Conservation (phyloP, 345 rosid species). For the Citrus reticulata region DNA sequence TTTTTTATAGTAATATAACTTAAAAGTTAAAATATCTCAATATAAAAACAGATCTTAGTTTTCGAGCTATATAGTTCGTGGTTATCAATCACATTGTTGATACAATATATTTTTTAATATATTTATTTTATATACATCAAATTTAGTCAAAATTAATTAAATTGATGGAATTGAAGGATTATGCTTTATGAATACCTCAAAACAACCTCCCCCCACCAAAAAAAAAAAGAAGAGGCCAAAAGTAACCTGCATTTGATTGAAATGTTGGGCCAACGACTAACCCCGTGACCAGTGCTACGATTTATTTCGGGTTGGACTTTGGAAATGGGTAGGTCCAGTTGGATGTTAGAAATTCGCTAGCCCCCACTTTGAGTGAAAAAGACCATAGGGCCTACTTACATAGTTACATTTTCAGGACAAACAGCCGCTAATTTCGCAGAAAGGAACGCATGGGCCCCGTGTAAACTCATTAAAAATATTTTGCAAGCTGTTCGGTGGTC, state of each 20-base stretch:
- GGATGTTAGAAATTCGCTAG: background rate
- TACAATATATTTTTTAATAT: too few relatives aligned
- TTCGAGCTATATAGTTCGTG: too few relatives aligned
- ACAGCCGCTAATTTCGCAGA: background rate
- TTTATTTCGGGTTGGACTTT: background rate
- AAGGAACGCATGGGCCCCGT: background rate
- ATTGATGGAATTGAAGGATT: too few relatives aligned
- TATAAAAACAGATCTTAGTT: too few relatives aligned
- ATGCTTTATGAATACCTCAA: background rate
- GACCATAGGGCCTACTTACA: too few relatives aligned
- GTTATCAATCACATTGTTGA: background rate
- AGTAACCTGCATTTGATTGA: background rate
- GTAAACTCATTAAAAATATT: background rate
- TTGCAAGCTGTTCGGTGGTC: background rate
- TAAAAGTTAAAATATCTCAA: too few relatives aligned
- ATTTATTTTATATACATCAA: too few relatives aligned
- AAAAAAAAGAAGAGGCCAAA: background rate
- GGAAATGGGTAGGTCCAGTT: background rate
- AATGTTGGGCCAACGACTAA: background rate
- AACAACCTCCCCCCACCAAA: too few relatives aligned
- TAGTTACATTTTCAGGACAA: background rate
- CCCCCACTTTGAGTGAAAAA: background rate
- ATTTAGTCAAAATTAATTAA: too few relatives aligned
- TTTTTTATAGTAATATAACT: too few relatives aligned
- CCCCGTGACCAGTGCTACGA: background rate